Base-by-base conservation (phyloP, 768 basidiomycete genomes). In the Suillus sp. region DNA sequence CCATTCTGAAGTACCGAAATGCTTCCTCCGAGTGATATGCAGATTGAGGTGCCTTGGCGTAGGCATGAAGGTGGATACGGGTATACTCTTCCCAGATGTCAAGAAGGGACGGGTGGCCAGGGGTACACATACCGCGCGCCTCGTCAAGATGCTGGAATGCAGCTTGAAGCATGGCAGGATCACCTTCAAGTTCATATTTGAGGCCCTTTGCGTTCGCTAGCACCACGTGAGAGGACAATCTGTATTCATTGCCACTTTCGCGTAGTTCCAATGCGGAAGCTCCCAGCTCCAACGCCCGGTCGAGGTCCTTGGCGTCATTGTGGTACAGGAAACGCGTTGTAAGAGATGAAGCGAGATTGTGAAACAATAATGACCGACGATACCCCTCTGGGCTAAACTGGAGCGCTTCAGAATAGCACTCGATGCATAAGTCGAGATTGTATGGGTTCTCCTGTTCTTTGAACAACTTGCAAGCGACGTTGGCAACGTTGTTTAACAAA, bases 341-440 rank as follows among this genome's bases (percentile, higher is more conserved):
- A 13, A 70, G 58, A 35, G 69, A 64, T 35, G 35, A 56, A 37
- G 72, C 66, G n/a, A 65, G 51, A 60, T 40, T 67, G 57, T 69
- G 65, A 25, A 67, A 63, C 18, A 59, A 57, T 20, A 53, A 32
- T 5, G 30, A 6, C 20, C 51, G 51, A 35, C 32, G 51, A 53
- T 34, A 34, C 32, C 51, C 32, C 32, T 53, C 51, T 16, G 71
- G 68, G 18, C 62, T 64, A 51, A 61, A 63, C 3, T 59, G 32
- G 11, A 76, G 67, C 16, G 72, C 75, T 60, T 75, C 70, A 4
- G 67, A 67, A 55, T 75, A 68, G 53, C 67, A 60, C 37, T 70
- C 63, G 1, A 76, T 74, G 27, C 69, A 68, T 10, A 56, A 63
- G 30, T 68, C 65, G 50, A 77, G 70, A 66, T 73, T 67, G 22